Base-by-base conservation (phyloP, 164 flowering plant genomes). In the Berberis thunbergii region DNA sequence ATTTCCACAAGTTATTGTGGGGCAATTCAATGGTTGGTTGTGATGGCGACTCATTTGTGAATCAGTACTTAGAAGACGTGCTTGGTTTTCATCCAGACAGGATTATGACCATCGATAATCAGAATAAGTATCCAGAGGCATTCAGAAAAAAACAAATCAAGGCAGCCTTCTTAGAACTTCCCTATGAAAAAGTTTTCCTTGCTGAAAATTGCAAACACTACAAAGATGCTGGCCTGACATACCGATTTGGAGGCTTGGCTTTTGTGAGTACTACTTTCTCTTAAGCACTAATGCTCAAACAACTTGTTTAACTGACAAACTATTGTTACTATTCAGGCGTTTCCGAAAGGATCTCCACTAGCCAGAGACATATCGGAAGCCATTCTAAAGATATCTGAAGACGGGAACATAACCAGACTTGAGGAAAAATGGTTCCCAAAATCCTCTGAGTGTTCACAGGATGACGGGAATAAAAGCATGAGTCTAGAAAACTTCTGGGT, bases 91-190 rank as follows among this genome's bases (percentile, higher is more conserved):
- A 68, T 1, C 45, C 45, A 7, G 43, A 54, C 0, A 78, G 74
- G 49, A 74, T 84, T 59, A 61, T 54, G 56, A 59, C 49, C 11
- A 46, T 84, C 7, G 3, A 4, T 11, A 53, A 52, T 40, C 66
- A 64, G 45, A 1, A 74, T 56, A 59, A 44, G 0, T 78, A 74
- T 59, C 69, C 57, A 2, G 60, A 57, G 0, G 72, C 60, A 26
- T 72, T 81, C 50, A 44, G 52, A 52, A 62, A 41, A 2, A 73
- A 71, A 4, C 66, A 59, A 2, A 84, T 82, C 12, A 41, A 54
- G 4, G 84, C 84, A 11, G 80, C 80, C 6, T 80, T 80, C 53
- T 65, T 81, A 8, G 84, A 77, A 52, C 55, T 77, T 45, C 83
- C 84, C 4, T 76, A 81, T 50, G 60, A 52, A 43, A 80, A 65